A percentile compares a stretch with the other conserved stretches of the same genome.
Conservation (phyloP, 2,329 filamentous ascomycete species). For the Diaporthe citriasiana region DNA sequence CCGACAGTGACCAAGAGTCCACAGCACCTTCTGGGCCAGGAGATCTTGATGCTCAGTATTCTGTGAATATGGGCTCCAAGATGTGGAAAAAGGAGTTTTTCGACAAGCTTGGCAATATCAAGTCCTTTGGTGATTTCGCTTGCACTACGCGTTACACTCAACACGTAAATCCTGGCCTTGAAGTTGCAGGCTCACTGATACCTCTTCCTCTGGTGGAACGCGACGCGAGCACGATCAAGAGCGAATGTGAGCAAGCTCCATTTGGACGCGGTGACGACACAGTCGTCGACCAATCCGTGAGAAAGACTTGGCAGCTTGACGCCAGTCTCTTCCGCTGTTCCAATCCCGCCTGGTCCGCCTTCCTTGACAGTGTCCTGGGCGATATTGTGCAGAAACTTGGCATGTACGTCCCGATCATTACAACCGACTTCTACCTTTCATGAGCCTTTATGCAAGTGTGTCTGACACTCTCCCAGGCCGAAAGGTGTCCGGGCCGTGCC, state of each 20-base stretch:
- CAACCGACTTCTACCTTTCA: conserved; percentile 26
- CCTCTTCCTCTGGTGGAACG: conserved; percentile 47
- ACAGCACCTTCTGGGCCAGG: not conserved
- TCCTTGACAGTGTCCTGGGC: conserved; percentile 22
- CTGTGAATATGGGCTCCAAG: not conserved
- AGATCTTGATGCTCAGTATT: not conserved
- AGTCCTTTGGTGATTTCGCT: conserved; percentile 21
- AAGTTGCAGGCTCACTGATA: conserved; percentile 45
- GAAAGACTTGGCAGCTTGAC: conserved; percentile 57
- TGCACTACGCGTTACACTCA: not conserved
- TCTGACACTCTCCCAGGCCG: conserved; percentile 49
- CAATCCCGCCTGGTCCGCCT: conserved; percentile 54
- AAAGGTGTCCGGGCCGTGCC: conserved; percentile 49
- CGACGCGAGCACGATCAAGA: conserved; percentile 48
- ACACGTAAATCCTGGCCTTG: conserved; percentile 48
- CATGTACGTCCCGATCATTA: not conserved
- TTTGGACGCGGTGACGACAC: conserved; percentile 56
- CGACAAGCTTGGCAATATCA: not conserved
- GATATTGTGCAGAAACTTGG: conserved; percentile 7
- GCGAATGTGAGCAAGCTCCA: conserved; percentile 49
- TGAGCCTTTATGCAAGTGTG: conserved; percentile 44
- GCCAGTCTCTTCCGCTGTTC: conserved; percentile 51
- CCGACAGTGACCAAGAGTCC: not conserved
- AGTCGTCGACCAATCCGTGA: conserved; percentile 49
- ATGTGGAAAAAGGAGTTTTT: not conserved